Evolutionary conservation across 2,329 filamentous ascomycete genomes (phyloP), one percentile per base, ranked within the genome.

Genomic region (Aureobasidium sp.): DNA sequence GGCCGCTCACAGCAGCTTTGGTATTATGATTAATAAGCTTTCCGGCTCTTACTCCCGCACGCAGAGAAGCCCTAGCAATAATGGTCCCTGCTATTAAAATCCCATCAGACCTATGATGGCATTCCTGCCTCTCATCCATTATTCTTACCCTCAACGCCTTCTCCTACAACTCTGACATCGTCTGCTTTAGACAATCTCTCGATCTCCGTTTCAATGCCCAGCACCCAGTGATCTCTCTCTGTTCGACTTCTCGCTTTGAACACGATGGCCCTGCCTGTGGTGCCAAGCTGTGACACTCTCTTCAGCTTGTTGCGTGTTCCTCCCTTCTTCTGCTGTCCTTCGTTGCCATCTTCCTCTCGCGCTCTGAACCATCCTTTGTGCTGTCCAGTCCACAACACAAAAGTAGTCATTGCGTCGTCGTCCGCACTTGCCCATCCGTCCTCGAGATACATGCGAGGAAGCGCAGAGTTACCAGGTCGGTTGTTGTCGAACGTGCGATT

Each of bases 151-250:
- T 8, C 48, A 37, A 15, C 48, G 10, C 37, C 62, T 32, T 61
- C 59, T 24, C 68, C 65, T 7, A 72, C 66, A 65, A 83, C 72
- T 52, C 80, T 74, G 50, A 82, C 75, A 67, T 85, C 82, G 64
- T 81, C 79, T 15, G 72, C 75, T 61, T 77, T 72, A 51, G 79
- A 78, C 63, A 85, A 69, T 55, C 83, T 75, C 74, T 88, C 85
- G 70, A 88, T 88, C 75, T 88, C 86, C 65, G 83, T 83, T 59
- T 81, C 81, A 63, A 88, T 83, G 39, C 80, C 84, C 70, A 87
- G 72, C 27, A 88, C 86, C 86, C 86, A 88, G 67, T 84, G 81
- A 72, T 88, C 86, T 64, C 85, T 79, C 71, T 88, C 86, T 0
- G 85, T 80, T 10, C 86, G 76, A 71, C 82, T 86, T 59, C 85